phyloP scores from a whole-genome alignment of 805 yeast species.

The Saturnispora serradocipensis region DNA sequence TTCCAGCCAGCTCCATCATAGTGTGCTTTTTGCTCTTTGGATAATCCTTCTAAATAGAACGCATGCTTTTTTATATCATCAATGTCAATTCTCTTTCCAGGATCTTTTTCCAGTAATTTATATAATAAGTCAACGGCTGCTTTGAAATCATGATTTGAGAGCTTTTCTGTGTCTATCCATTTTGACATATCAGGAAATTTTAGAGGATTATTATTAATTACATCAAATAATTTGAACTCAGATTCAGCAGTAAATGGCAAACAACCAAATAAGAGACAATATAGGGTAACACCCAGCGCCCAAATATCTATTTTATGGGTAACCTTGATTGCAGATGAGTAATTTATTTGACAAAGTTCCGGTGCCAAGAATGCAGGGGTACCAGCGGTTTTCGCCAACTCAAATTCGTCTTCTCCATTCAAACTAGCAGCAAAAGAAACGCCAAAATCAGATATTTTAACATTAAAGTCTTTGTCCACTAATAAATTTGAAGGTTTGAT shows the following conservation, averaged over 20 bases:
- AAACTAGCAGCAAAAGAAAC: slow-evolving; percentile 62
- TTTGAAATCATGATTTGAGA: slow-evolving; percentile 22
- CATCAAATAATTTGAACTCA: slow-evolving; percentile 78
- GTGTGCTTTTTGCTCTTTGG: slow-evolving; percentile 21
- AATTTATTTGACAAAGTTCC: slow-evolving; percentile 68
- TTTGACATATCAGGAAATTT: slow-evolving; percentile 41
- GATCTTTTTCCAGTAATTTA: slow-evolving; percentile 61
- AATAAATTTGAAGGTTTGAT: slow-evolving; percentile 90
- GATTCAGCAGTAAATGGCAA: slow-evolving; percentile 85
- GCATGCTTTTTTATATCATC: slow-evolving; percentile 69
- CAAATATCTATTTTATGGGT: slow-evolving; percentile 89
- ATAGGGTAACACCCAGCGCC: slow-evolving; percentile 92
- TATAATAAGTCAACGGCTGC: slow-evolving; percentile 50
- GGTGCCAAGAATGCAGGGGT: slow-evolving; percentile 97
- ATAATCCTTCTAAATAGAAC: slow-evolving; percentile 35
- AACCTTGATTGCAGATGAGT: slow-evolving; percentile 38
- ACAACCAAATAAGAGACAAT: slow-evolving; percentile 77
- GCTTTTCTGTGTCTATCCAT: slow-evolving; percentile 21
- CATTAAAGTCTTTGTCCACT: slow-evolving; percentile 57
- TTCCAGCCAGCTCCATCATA: slow-evolving; percentile 24
- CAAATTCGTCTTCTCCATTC: slow-evolving; percentile 56
- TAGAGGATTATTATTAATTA: slow-evolving; percentile 56
- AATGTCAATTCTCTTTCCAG: slow-evolving; percentile 57
- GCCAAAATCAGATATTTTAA: slow-evolving; percentile 95
- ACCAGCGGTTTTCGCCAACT: slow-evolving; percentile 92